Evolutionary conservation across 2,329 filamentous ascomycete genomes (phyloP), one percentile per base, ranked within the genome.

Genomic region (Fusarium fracticaudum): DNA sequence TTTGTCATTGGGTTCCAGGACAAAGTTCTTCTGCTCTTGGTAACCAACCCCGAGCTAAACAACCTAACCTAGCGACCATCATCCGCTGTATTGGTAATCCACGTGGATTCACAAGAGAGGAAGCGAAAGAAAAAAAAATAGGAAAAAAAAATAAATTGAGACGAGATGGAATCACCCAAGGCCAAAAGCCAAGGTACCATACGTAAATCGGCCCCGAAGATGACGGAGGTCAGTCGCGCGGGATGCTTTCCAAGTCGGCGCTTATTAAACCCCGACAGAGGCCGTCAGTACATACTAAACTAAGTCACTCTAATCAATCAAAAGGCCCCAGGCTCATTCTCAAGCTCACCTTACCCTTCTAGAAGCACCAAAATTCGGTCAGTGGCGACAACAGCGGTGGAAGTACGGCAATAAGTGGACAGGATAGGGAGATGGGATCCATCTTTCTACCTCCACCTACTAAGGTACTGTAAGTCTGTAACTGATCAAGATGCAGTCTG

Each of bases 301-400:
- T 33, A 33, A 35, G 38, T 57, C 43, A 24, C 37, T 40, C 22
- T 44, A 43, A 57, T 41, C 48, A 43, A 44, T 62, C 50, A 38
- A 31, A 44, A 11, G 33, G 26, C 26, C 51, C 38, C 35, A 54
- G 51, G 40, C 40, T 48, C 31, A 67, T 60, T 44, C 29, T 48
- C 26, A 53, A 31, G 41, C 51, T 69, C 43, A 61, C 53, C 54
- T 67, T 67, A 61, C 41, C 47, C 53, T 74, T 72, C 69, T 72
- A 68, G 68, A 72, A 72, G 41, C 59, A 62, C 41, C 35, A 71
- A 57, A 31, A 45, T 54, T 71, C 67, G 54, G 53, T 58, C 57
- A 71, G 71, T 74, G 66, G 70, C 54, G 54, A 69, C 31, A 69
- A 40, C n/a, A 63, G 20, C 18, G 55, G 64, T 69, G 66, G 64